Conservation (phyloP, 2,329 filamentous ascomycete species). For the Xylariaceae sp. region DNA sequence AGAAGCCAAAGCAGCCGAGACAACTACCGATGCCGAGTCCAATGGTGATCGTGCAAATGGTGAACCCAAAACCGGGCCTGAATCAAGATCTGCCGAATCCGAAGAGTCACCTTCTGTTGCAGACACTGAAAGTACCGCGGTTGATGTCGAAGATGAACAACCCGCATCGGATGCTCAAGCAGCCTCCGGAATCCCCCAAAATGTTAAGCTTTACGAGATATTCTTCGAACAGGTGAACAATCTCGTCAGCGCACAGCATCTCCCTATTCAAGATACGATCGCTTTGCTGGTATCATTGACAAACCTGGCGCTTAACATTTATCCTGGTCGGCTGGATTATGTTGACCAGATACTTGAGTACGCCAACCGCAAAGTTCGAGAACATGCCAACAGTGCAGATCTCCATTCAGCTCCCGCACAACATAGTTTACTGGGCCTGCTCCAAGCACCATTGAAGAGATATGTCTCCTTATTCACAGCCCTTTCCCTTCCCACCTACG, state of each 20-base stretch:
- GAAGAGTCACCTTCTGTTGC: slow-evolving; percentile 40
- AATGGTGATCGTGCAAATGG: slow-evolving; percentile 35
- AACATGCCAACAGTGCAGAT: slow-evolving; percentile 93
- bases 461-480: slow-evolving; percentile 97
- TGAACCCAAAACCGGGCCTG: slow-evolving; percentile 33
- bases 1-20: slow-evolving; percentile 22
- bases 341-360: slow-evolving; percentile 92
- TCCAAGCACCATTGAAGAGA: slow-evolving; percentile 84
- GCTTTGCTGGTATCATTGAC: slow-evolving; percentile 89
- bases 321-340: slow-evolving; percentile 87
- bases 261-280: slow-evolving; percentile 92
- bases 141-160: slow-evolving; percentile 39
- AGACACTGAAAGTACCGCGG: slow-evolving; percentile 45
- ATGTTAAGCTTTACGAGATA: slow-evolving; percentile 90
- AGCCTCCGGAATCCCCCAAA: slow-evolving; percentile 59
- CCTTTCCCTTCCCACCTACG: slow-evolving; percentile 83
- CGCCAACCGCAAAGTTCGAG: slow-evolving; percentile 77
- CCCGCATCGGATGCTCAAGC: slow-evolving; percentile 30
- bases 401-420: slow-evolving; percentile 84
- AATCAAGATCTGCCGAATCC: slow-evolving; percentile 31
- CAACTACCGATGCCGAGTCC: slow-evolving; percentile 33
- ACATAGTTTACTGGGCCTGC: slow-evolving; percentile 79
- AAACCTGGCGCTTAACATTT: slow-evolving; percentile 93
- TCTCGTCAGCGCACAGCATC: slow-evolving; percentile 82
- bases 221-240: slow-evolving; percentile 96